These are phyloP conservation scores for Fusarium duplospermum DNA, from an alignment of 2,329 filamentous ascomycete species.

Conservation along the genomic window DNA sequence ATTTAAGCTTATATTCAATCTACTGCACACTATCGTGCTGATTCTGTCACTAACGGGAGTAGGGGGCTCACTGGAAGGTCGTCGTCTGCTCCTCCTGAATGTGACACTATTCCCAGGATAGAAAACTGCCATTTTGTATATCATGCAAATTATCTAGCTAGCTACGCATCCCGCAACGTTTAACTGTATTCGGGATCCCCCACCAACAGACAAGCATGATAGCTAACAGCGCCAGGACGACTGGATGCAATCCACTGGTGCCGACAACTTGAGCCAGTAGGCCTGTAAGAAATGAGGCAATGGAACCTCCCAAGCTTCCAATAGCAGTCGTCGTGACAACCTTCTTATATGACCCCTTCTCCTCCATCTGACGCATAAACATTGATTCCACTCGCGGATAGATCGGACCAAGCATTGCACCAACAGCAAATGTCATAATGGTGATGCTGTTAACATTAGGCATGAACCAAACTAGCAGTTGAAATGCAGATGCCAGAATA, in stretches of 20 bases:
- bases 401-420: background rate
- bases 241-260: background rate
- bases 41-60: background rate
- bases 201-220: background rate
- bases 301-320: background rate
- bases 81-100: background rate
- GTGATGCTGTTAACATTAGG: background rate
- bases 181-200: background rate
- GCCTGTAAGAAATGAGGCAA: background rate
- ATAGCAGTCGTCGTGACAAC: background rate
- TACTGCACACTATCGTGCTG: no score
- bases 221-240: background rate
- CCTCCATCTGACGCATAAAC: background rate
- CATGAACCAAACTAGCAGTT: background rate
- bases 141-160: background rate
- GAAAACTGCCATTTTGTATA: background rate
- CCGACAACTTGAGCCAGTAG: background rate
- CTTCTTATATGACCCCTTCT: no score
- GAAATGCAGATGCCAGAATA: background rate
- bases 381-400: background rate
- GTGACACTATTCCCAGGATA: background rate
- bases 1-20: no score
- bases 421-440: background rate
- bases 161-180: fast-evolving
- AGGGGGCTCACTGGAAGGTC: background rate